Evolutionary conservation across 345 rosid species (phyloP), one percentile per base, ranked within the genome.

Genomic region (Syzygium grande): DNA sequence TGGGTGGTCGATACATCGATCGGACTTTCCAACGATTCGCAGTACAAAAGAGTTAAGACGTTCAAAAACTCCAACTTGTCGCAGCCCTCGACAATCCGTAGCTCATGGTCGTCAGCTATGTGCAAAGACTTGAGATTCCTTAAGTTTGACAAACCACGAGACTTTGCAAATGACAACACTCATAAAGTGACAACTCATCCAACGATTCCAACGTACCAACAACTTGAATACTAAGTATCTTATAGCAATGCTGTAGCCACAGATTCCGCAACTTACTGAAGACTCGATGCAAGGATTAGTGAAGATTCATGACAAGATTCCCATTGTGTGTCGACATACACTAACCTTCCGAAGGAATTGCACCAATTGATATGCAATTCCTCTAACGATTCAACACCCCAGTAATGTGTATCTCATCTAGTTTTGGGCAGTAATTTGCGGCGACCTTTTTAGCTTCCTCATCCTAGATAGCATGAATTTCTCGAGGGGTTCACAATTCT

Each of bases 211-310:
- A 52, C 19, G 19, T 52, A 52, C 16, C 54, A 52, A 52, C 54
- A 55, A 55, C 11, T 55, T 55, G 59, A 55, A 55, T 55, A 22
- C 27, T 0, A 2, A 55, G 27, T 22, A 55, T 55, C 0, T 55
- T 8, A 55, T 3, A 2, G 1, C 27, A 22, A 22, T 3, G 0
- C 59, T 22, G 11, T 55, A 55, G 59, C 27, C 0, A 22, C 1
- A 55, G 27, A 1, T 1, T 3, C 9, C 27, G 5, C 27, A 55
- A 55, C 59, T 55, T 3, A 55, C 22, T 55, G 27, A 55, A 55
- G 59, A 55, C 59, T 55, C 4, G 11, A 22, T 55, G 5, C 59
- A 55, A 55, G 59, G 59, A 55, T 8, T 9, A 55, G 5, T 55
- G 59, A 22, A 1, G 27, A 55, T 55, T 55, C 27, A 55, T 22